Percentiles rank a stretch among this genome's conserved stretches.
Evolutionary conservation across 495 filamentous ascomycete species (phyloP).

Genomic region (Neurospora cerealis): DNA sequence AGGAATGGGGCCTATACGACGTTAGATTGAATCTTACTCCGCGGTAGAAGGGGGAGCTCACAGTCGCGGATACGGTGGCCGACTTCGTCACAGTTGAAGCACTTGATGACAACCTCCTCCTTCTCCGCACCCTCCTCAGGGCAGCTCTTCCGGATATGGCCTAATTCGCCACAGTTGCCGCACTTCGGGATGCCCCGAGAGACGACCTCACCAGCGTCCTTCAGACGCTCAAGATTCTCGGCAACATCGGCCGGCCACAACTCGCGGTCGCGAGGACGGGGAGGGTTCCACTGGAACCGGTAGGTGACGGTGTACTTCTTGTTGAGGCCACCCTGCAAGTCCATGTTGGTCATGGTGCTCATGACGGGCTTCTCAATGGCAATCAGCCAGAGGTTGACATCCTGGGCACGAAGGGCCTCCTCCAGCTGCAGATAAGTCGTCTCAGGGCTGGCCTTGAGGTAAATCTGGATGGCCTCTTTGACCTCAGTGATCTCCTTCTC

Average conservation of each 20-base stretch:
- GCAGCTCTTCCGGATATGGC: conserved; percentile 61
- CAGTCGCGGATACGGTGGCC: conserved; percentile 69
- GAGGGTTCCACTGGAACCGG: conserved; percentile 52
- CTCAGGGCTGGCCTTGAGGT: conserved; percentile 60
- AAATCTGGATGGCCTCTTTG: conserved; percentile 60
- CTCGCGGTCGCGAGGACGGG: conserved; percentile 47
- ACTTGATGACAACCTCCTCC: conserved; percentile 47
- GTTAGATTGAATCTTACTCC: conserved; percentile 17
- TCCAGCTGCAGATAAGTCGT: conserved; percentile 66
- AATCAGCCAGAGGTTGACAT: conserved; percentile 60
- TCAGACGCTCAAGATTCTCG: conserved; percentile 66
- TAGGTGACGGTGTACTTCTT: conserved; percentile 67
- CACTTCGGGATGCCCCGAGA: conserved; percentile 61
- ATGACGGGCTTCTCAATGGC: conserved; percentile 58
- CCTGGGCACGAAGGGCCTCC: conserved; percentile 54
- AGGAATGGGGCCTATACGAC: conserved; percentile 32
- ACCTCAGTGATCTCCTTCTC: conserved; percentile 64
- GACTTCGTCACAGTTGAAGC: conserved; percentile 59
- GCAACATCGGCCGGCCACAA: conserved; percentile 55
- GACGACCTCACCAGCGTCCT: conserved; percentile 59
- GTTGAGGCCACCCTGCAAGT: conserved; percentile 71
- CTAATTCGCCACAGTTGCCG: conserved; percentile 60
- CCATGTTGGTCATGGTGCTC: conserved; percentile 61
- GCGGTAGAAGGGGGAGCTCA: conserved; percentile 21
- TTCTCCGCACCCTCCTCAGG: conserved; percentile 46